Evolutionary conservation across 208 protist species (phyloP).

Genomic region (Histomonas meleagridis): DNA sequence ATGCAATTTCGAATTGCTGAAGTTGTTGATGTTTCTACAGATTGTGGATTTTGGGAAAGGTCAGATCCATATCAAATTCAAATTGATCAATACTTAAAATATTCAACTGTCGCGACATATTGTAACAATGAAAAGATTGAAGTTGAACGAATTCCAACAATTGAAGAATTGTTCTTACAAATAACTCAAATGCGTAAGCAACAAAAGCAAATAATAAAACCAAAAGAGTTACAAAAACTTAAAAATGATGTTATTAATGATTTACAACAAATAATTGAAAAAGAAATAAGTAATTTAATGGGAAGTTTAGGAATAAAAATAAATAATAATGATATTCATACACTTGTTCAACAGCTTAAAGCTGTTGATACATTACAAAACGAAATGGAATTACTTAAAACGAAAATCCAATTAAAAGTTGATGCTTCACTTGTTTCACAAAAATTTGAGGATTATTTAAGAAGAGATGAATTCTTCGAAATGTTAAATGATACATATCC

Average conservation of each 20-base stretch:
- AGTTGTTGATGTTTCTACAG: not conserved
- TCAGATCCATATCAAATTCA: not conserved
- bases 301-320: not conserved
- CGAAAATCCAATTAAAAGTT: not conserved
- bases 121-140: not conserved
- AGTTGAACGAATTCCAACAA: no score
- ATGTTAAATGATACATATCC: not conserved
- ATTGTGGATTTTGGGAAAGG: not conserved
- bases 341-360: not conserved
- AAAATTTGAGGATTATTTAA: conserved; percentile 12
- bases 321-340: not conserved
- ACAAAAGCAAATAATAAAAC: no score
- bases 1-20: not conserved
- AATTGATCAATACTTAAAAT: not conserved
- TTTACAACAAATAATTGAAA: not conserved
- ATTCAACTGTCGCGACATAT: not conserved
- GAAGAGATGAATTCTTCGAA: not conserved
- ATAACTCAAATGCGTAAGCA: not conserved
- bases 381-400: not conserved
- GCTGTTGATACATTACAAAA: not conserved
- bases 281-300: not conserved
- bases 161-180: not conserved
- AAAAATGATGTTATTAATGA: not conserved
- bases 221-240: not conserved
- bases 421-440: not conserved